phyloP scores from a whole-genome alignment of 495 filamentous ascomycete species.

The Cercophora samala region DNA sequence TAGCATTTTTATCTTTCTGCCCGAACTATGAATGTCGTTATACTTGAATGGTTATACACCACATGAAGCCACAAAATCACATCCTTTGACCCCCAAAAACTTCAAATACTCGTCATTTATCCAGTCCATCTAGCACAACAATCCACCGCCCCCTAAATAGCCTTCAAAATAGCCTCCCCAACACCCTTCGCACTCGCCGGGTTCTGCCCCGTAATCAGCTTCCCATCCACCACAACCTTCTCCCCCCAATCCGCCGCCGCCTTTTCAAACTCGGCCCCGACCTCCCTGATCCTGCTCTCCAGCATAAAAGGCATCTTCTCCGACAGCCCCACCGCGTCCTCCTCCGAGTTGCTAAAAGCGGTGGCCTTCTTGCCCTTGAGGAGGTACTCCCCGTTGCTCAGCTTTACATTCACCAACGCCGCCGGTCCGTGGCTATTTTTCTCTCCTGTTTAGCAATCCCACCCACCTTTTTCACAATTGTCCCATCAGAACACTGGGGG shows the following conservation, averaged over 20 bases:
- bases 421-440: slow-evolving; percentile 56
- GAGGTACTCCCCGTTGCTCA: slow-evolving; percentile 48
- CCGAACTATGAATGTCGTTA: too few species aligned
- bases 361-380: slow-evolving; percentile 59
- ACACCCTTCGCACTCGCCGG: slow-evolving; percentile 61
- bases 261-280: slow-evolving; percentile 56
- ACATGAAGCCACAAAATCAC: too few species aligned
- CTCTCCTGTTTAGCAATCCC: too few species aligned
- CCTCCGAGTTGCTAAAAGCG: slow-evolving; percentile 67
- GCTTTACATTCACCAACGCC: slow-evolving; percentile 57
- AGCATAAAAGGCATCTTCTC: slow-evolving; percentile 60
- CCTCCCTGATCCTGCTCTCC: slow-evolving; percentile 54
- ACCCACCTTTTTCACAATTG: too few species aligned
- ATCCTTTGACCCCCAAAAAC: too few species aligned
- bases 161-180: slow-evolving; percentile 49
- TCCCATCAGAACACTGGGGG: too few species aligned
- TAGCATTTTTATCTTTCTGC: too few species aligned
- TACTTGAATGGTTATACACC: too few species aligned
- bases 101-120: too few species aligned
- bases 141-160: slow-evolving; percentile 13
- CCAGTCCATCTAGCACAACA: too few species aligned
- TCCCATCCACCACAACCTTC: slow-evolving; percentile 60
- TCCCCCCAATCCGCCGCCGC: slow-evolving; percentile 56
- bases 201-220: slow-evolving; percentile 73
- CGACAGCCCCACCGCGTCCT: slow-evolving; percentile 50